Conservation (phyloP, 75 land plant species). For the Cupressus sempervirens region DNA sequence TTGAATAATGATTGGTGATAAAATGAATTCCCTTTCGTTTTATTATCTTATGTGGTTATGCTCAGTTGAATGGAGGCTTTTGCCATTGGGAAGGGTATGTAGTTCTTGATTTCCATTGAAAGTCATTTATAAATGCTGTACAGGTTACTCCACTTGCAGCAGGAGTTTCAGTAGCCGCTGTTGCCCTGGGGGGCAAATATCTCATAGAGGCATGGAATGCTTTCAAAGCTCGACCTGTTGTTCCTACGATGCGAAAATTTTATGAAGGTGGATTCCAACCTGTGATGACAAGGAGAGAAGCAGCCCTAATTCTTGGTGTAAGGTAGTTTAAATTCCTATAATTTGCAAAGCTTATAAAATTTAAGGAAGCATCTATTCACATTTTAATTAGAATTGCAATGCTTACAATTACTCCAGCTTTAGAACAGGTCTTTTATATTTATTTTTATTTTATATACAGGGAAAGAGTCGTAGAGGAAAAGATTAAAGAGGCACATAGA, state of each 20-base stretch:
- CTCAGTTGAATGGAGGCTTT: not conserved
- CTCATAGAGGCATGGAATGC: conserved; percentile 87
- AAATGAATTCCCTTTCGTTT: not conserved
- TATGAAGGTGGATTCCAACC: conserved; percentile 91
- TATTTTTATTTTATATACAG: conserved; percentile 18
- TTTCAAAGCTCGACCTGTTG: conserved; percentile 54
- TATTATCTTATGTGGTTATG: not conserved
- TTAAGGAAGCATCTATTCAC: not conserved
- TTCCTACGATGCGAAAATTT: conserved; percentile 73
- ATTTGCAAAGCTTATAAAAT: not conserved
- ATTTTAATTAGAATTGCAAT: not conserved
- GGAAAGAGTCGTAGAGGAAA: conserved; percentile 60
- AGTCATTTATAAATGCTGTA: not conserved
- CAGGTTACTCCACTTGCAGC: conserved; percentile 53
- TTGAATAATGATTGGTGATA: not conserved
- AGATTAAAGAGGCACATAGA: conserved; percentile 81
- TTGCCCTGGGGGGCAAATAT: conserved; percentile 76
- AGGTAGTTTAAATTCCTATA: conserved; percentile 31
- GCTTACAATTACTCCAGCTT: not conserved
- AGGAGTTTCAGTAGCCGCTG: conserved; percentile 73
- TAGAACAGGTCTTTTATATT: not conserved
- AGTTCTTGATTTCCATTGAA: not conserved
- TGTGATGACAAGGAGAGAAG: conserved; percentile 88
- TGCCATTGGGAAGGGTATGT: not conserved
- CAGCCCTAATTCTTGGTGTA: conserved; percentile 90